Evolutionary conservation across 2,329 filamentous ascomycete genomes (phyloP), one percentile per base, ranked within the genome.

Genomic region (Sphaceloma murrayae): DNA sequence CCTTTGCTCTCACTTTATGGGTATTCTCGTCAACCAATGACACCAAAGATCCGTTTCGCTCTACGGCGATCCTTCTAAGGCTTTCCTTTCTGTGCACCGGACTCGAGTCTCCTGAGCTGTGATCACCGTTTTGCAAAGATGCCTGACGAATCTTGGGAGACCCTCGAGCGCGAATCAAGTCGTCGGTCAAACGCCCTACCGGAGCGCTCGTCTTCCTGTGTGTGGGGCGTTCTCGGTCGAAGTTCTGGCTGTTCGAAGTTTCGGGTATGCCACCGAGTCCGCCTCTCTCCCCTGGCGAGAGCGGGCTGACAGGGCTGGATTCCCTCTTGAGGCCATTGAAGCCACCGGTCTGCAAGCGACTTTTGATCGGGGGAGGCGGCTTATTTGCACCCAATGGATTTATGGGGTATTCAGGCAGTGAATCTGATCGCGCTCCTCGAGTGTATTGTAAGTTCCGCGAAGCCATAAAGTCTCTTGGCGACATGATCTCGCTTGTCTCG

Each of bases 1-100:
- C 26, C 21, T 46, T 26, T 6, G 17, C n/a, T 11, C 42, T 17
- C 9, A 34, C 29, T 16, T 34, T 45, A 24, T 45, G 42, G 6
- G 42, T 34, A 22, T 34, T 45, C 14, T 45, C 42, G 31, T 45
- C 42, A 19, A 45, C 42, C n/a, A 45, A 22, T 24, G 42, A 45
- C 16, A 45, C 42, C 5, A 45, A 16, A 3, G 42, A 45, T 9
- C 42, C 42, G 21, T 45, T 45, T 6, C 42, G 42, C 16, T 45
- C 42, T 14, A 45, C 42, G n/a, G 42, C 42, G 30, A 45, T 45
- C 13, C 42, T 32, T 10, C 42, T 24, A n/a, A 45, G 18, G 24
- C 42, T 45, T 16, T 45, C 42, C 19, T 34, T 45, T 19, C 36
- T 27, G 14, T 40, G 22, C 13, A 40, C 36, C 10, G 36, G 36